Base-by-base conservation (phyloP, 1,284 basidiomycete species). In the Sanghuangporus sanghuang region DNA sequence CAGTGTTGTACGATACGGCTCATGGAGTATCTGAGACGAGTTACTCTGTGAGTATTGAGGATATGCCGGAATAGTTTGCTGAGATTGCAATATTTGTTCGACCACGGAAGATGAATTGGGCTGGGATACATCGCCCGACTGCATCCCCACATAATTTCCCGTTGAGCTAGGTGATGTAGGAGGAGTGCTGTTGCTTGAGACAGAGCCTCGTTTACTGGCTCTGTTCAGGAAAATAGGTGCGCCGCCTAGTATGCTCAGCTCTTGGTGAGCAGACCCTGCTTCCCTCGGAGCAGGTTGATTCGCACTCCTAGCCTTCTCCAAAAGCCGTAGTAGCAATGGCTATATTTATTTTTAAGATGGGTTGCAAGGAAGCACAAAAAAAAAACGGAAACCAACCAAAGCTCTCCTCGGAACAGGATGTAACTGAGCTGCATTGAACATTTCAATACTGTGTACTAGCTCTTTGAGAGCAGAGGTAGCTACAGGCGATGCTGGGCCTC, bases 391-490 rank as follows among this genome's bases (percentile, higher is more conserved):
- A 58, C 65, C 11, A 49, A 66, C 65, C 18, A 66, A 36, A 52
- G 56, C 62, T 6, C 57, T 42, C 44, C 52, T 60, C n/a, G 53
- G 40, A 5, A 66, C 58, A 16, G 61, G 62, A 56, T 66, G 62
- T 6, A 35, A 14, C 27, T 68, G 68, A 16, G 65, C 61, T 16
- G 32, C 39, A 16, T 60, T 57, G 54, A 66, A 66, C 16, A 66
- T 18, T 6, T 57, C 57, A 11, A 66, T 35, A 7, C 35, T 58
- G 2, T 36, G 3, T 23, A 67, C 63, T 18, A 69, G 39, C 40
- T 67, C 64, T 42, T 66, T 55, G 35, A 67, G 62, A 11, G 68
- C 66, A 5, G 64, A 39, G 1, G 59, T 38, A 9, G 68, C 64
- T 9, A 65, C 48, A 6, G 55, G 42, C 18, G 66, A 65, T 12